A percentile compares a stretch with the other conserved stretches of the same genome.
phyloP scores from a whole-genome alignment of 441 rosid genomes.

The Dalechampia spathulata region DNA sequence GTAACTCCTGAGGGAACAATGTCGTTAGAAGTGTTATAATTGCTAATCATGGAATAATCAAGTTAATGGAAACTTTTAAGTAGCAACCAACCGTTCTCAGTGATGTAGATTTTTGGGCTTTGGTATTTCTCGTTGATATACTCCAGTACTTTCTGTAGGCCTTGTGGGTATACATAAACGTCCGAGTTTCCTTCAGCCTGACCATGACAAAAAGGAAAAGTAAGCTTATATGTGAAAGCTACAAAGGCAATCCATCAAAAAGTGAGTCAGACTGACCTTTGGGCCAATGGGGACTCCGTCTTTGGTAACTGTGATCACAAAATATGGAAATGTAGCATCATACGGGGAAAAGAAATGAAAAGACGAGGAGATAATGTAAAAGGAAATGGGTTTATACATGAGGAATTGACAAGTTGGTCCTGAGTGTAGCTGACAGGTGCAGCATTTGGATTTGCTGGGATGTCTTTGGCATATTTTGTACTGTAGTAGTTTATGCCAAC shows the following conservation, averaged over 20 bases:
- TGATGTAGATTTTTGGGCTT: constrained; percentile 24
- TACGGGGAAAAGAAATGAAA: too few relatives aligned
- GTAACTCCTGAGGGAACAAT: constrained; percentile 11
- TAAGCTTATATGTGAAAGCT: too few relatives aligned
- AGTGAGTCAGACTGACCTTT: too few relatives aligned
- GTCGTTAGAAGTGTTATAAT: too few relatives aligned
- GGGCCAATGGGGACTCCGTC: constrained; percentile 31
- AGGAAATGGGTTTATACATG: constrained; percentile 16
- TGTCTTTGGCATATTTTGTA: constrained; percentile 21
- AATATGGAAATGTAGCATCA: neutral
- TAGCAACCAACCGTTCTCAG: constrained; percentile 27
- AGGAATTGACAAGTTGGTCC: constrained; percentile 13
- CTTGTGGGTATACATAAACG: constrained; percentile 22
- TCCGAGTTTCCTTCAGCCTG: constrained; percentile 16
- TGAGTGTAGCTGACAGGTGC: constrained; percentile 15
- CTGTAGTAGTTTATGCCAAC: constrained; percentile 36
- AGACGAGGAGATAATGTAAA: neutral
- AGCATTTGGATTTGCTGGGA: constrained; percentile 14
- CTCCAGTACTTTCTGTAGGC: constrained; percentile 23
- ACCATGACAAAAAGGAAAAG: neutral
- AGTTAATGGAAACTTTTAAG: too few relatives aligned
- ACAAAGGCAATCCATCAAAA: too few relatives aligned
- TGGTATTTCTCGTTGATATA: constrained; percentile 16
- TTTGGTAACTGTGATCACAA: constrained; percentile 19
- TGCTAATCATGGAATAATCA: too few relatives aligned